A percentile compares a stretch with the other conserved stretches of the same genome.
Evolutionary conservation across 805 yeast genomes (phyloP).

Genomic region (Kuraishia capsulata): DNA sequence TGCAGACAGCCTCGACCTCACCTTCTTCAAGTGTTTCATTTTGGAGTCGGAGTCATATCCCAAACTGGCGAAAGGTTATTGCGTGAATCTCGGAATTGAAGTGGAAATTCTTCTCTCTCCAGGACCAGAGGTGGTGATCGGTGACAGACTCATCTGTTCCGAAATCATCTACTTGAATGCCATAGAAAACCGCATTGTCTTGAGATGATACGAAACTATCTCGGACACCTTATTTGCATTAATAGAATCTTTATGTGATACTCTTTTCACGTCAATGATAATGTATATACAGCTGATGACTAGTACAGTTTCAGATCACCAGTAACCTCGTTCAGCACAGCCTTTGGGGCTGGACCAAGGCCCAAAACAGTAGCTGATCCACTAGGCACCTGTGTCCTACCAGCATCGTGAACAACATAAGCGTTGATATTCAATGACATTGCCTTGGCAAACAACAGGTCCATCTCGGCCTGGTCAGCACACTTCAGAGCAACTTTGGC

Average conservation of each 20-base stretch:
- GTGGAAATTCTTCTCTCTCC: slow-evolving; percentile 27
- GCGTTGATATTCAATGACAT: slow-evolving; percentile 71
- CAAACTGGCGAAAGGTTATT: slow-evolving; percentile 31
- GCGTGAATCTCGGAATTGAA: slow-evolving; percentile 35
- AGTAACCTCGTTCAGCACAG: slow-evolving; percentile 72
- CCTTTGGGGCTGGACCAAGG: slow-evolving; percentile 91
- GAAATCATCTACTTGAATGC: slow-evolving; percentile 33
- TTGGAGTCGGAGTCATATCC: slow-evolving; percentile 21
- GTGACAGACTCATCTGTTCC: slow-evolving; percentile 36
- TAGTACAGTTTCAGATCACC: slow-evolving; percentile 68
- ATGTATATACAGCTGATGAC: slow-evolving; percentile 3
- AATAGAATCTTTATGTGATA: neutral
- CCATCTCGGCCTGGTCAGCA: slow-evolving; percentile 61
- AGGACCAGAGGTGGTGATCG: slow-evolving; percentile 21
- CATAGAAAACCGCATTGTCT: slow-evolving; percentile 27
- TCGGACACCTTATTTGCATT: neutral
- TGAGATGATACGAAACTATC: slow-evolving; percentile 10
- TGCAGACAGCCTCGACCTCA: slow-evolving; percentile 1
- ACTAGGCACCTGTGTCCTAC: slow-evolving; percentile 92
- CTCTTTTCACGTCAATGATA: neutral
- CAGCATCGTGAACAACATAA: slow-evolving; percentile 87
- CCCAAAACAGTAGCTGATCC: slow-evolving; percentile 97
- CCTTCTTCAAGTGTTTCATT: slow-evolving; percentile 33
- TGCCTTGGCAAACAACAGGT: slow-evolving; percentile 71
- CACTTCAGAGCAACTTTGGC: slow-evolving; percentile 87